Evolutionary conservation across 2,329 filamentous ascomycete species (phyloP).

Genomic region (Metarhizium robertsii): DNA sequence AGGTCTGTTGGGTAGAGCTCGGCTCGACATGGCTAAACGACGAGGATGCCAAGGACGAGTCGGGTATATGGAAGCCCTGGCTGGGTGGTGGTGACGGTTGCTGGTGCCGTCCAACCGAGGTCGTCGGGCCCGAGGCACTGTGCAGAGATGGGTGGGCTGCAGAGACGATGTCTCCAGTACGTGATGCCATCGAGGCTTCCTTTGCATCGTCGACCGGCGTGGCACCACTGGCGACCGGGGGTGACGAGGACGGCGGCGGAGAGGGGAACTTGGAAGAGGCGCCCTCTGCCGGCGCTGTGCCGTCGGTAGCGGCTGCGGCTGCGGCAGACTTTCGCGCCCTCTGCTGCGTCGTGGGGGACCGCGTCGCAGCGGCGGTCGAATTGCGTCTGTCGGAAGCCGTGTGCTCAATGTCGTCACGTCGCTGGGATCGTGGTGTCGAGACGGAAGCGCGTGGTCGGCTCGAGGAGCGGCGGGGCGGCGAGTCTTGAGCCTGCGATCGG

Average conservation of each 20-base stretch:
- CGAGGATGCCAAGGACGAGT: neutral
- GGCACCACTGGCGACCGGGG: slow-evolving; percentile 28
- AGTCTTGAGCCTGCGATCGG: slow-evolving; percentile 9
- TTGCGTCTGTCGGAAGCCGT: neutral
- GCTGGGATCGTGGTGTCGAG: slow-evolving; percentile 16
- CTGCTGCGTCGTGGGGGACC: neutral
- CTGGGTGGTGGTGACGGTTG: slow-evolving; percentile 28
- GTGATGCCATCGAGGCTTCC: slow-evolving; percentile 40
- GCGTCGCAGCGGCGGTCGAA: neutral
- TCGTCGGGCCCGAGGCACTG: slow-evolving; percentile 10
- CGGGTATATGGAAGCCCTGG: slow-evolving; percentile 23
- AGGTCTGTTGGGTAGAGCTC: slow-evolving; percentile 1
- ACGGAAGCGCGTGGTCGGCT: slow-evolving; percentile 15
- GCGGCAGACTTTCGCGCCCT: neutral
- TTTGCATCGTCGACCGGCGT: slow-evolving; percentile 31
- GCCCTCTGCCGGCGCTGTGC: slow-evolving; percentile 24
- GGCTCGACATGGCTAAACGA: neutral
- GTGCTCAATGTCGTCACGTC: slow-evolving; percentile 11
- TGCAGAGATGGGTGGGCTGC: slow-evolving; percentile 4
- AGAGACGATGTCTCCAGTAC: slow-evolving; percentile 20
- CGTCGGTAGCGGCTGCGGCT: neutral
- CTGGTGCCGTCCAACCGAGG: slow-evolving; percentile 13
- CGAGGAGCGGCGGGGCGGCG: slow-evolving; percentile 18
- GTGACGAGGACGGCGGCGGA: slow-evolving; percentile 44
- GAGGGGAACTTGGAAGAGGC: slow-evolving; percentile 41